A percentile compares a stretch with the other conserved stretches of the same genome.
These are phyloP conservation scores for Aspergillus aculeatinus DNA, from an alignment of 2,329 filamentous ascomycete genomes.

Conservation along the genomic window DNA sequence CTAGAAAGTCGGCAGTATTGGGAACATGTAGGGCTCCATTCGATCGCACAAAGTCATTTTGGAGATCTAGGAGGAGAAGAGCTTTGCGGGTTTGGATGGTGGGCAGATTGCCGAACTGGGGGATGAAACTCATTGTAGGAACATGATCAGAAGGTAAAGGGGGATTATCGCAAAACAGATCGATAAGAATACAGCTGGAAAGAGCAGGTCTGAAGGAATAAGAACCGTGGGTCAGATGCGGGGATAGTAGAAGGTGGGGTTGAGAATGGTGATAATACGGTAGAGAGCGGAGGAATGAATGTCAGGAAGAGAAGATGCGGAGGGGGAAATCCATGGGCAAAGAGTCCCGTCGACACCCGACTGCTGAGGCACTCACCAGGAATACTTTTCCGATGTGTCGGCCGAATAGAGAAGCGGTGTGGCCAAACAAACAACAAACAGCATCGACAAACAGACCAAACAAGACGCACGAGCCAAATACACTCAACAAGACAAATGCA, in stretches of 20 bases:
- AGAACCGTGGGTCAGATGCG: too few species aligned
- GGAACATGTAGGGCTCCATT: conserved; percentile 67
- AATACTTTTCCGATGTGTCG: not conserved
- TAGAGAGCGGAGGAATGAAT: not conserved
- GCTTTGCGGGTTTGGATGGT: conserved; percentile 63
- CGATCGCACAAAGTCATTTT: conserved; percentile 79
- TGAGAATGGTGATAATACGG: too few species aligned
- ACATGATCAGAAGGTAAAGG: conserved; percentile 23
- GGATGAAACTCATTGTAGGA: conserved; percentile 33
- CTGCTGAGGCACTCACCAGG: not conserved
- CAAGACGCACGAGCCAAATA: not conserved
- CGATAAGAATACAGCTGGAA: not conserved
- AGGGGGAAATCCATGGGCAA: not conserved
- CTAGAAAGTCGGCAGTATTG: conserved; percentile 64
- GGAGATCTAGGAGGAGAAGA: conserved; percentile 79
- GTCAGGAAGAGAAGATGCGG: not conserved
- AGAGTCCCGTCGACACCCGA: not conserved
- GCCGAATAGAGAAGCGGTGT: not conserved
- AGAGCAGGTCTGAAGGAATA: too few species aligned
- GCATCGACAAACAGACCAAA: not conserved
- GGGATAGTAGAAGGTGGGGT: too few species aligned
- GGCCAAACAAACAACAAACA: not conserved
- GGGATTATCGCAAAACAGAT: not conserved
- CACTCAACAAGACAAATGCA: too few species aligned
- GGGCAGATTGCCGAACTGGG: conserved; percentile 38